Percentiles rank a stretch among this genome's conserved stretches.
Evolutionary conservation across 768 basidiomycete species (phyloP).

Genomic region (Psilocybe azurescens): DNA sequence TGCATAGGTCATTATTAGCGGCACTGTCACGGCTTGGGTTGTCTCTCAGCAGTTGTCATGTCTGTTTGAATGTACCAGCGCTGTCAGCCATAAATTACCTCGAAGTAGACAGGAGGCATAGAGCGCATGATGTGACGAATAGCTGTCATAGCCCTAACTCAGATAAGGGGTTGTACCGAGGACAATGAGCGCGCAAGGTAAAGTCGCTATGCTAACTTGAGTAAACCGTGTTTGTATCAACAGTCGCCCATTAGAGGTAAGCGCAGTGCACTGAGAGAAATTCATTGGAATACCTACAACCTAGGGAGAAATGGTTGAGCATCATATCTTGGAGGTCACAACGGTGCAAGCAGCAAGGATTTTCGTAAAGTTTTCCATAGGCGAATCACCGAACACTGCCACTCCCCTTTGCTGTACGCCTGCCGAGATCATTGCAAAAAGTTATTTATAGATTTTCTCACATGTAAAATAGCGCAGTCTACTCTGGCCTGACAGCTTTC

Average conservation of each 20-base stretch:
- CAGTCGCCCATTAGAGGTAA: too few relatives aligned
- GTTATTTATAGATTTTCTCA: background rate
- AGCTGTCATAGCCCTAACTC: background rate
- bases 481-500: background rate
- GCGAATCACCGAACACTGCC: background rate
- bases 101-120: constrained; percentile 2
- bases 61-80: background rate
- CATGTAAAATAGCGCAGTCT: background rate
- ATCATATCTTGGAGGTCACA: too few relatives aligned
- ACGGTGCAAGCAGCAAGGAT: too few relatives aligned
- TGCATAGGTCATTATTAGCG: background rate
- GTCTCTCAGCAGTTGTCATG: background rate
- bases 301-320: too few relatives aligned
- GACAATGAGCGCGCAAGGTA: too few relatives aligned
- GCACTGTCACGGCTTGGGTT: constrained; percentile 9
- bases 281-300: too few relatives aligned
- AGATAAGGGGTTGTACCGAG: too few relatives aligned
- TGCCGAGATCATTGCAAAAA: background rate
- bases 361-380: too few relatives aligned
- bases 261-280: too few relatives aligned
- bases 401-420: background rate
- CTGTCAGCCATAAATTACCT: constrained; percentile 9
- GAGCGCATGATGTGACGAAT: constrained; percentile 8
- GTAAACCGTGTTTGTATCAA: too few relatives aligned
- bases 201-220: too few relatives aligned